Percentiles rank a stretch among this genome's conserved stretches.
Conservation (phyloP, 352 stramenopile genomes). For the Peronosclerospora sorghi region DNA sequence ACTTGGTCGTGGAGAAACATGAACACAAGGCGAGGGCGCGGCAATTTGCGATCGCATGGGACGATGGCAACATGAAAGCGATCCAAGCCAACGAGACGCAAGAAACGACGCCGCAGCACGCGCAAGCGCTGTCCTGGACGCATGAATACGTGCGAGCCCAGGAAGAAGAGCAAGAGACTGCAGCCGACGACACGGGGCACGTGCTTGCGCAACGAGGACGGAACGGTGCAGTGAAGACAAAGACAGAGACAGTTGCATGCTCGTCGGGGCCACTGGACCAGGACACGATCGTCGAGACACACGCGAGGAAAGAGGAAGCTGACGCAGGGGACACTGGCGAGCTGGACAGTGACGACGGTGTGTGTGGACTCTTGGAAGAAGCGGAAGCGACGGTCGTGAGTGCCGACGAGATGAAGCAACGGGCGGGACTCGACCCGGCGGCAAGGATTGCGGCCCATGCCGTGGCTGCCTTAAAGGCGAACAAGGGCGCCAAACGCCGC, state of each 20-base stretch:
- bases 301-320: too few relatives aligned
- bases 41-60: not conserved
- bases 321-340: too few relatives aligned
- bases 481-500: slow-evolving; percentile 23
- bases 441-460: slow-evolving; percentile 15
- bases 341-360: slow-evolving; percentile 29
- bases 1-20: slow-evolving; percentile 28
- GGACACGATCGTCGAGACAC: too few relatives aligned
- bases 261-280: too few relatives aligned
- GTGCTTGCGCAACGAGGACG: slow-evolving; percentile 47
- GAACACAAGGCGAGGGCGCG: not conserved
- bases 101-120: slow-evolving; percentile 12
- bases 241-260: slow-evolving; percentile 19
- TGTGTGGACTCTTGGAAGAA: slow-evolving; percentile 33
- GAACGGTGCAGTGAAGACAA: slow-evolving; percentile 44
- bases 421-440: slow-evolving; percentile 16
- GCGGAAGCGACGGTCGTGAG: slow-evolving; percentile 24
- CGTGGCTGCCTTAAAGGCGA: slow-evolving; percentile 13
- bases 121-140: slow-evolving; percentile 52
- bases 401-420: slow-evolving; percentile 33
- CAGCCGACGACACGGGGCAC: slow-evolving; percentile 26
- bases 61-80: not conserved
- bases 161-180: slow-evolving; percentile 31
- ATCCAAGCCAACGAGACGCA: not conserved
- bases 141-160: slow-evolving; percentile 51